phyloP scores from a whole-genome alignment of 352 stramenopile species.

The Pythium vanterpoolii region DNA sequence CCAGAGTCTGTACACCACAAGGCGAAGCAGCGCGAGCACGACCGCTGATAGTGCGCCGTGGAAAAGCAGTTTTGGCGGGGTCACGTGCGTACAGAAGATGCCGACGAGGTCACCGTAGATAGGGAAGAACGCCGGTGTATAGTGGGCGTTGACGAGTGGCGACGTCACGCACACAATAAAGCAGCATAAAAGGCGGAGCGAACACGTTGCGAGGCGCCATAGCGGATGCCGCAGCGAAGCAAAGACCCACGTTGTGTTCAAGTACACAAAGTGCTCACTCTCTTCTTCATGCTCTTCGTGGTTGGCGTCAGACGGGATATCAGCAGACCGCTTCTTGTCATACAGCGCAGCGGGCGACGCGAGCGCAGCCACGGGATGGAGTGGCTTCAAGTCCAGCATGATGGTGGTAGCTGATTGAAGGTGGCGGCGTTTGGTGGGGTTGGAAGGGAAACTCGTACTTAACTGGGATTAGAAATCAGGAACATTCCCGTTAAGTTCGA shows the following conservation, averaged over 20 bases:
- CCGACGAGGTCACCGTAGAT: slow-evolving; percentile 33
- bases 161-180: slow-evolving; percentile 42
- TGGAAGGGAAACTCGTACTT: slow-evolving; percentile 1
- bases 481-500: neutral
- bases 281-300: neutral
- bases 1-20: slow-evolving; percentile 36
- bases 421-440: neutral
- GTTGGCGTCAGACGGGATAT: neutral
- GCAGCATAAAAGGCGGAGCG: slow-evolving; percentile 28
- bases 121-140: slow-evolving; percentile 34
- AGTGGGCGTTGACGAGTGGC: slow-evolving; percentile 33
- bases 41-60: slow-evolving; percentile 21
- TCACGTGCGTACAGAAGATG: slow-evolving; percentile 18
- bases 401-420: neutral
- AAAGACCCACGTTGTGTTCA: slow-evolving; percentile 30
- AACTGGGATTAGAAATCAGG: neutral
- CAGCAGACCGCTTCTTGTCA: neutral
- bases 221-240: slow-evolving; percentile 39
- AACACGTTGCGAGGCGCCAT: slow-evolving; percentile 33
- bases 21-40: slow-evolving; percentile 33
- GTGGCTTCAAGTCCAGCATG: slow-evolving; percentile 5
- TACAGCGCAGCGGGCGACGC: slow-evolving; percentile 2
- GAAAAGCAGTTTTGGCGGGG: slow-evolving; percentile 33
- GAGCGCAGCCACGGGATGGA: neutral
- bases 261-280: slow-evolving; percentile 8